phyloP scores from a whole-genome alignment of 164 flowering plant genomes.

The Macadamia integrifolia region DNA sequence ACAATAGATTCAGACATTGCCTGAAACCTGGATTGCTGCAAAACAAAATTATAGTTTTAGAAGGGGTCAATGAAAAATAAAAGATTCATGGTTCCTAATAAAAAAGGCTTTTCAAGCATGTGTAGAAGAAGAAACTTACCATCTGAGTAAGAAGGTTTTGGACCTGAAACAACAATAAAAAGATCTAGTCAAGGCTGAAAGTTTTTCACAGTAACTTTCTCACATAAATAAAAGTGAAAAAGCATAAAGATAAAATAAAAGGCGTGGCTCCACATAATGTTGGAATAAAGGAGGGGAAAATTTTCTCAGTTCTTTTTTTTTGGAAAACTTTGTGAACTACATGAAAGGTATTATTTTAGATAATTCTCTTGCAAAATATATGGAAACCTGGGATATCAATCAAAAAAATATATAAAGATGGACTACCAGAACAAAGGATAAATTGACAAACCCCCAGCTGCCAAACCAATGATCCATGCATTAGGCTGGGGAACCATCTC shows the following conservation, averaged over 20 bases:
- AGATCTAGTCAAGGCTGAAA: not conserved
- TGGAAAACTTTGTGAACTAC: no score
- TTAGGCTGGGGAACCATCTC: not conserved
- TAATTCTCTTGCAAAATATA: not conserved
- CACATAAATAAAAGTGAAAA: not conserved
- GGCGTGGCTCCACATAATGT: not conserved
- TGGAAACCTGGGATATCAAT: not conserved
- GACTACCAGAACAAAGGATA: not conserved
- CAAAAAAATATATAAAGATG: no score
- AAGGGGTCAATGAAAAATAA: not conserved
- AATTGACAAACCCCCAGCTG: not conserved
- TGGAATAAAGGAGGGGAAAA: not conserved
- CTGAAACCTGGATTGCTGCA: constrained; percentile 94
- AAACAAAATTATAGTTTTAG: constrained; percentile 8
- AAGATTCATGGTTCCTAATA: not conserved
- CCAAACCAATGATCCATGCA: no score
- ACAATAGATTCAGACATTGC: constrained; percentile 84
- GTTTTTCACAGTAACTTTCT: not conserved
- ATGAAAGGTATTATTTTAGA: not conserved
- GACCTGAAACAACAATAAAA: constrained; percentile 37
- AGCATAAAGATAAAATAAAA: not conserved
- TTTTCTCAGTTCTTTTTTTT: not conserved
- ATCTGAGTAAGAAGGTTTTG: constrained; percentile 78
- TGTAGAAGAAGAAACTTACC: constrained; percentile 46
- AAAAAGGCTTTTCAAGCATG: not conserved